A percentile compares a stretch with the other conserved stretches of the same genome.
Evolutionary conservation across 2,329 filamentous ascomycete species (phyloP).

Genomic region (Trichoderma sp.): DNA sequence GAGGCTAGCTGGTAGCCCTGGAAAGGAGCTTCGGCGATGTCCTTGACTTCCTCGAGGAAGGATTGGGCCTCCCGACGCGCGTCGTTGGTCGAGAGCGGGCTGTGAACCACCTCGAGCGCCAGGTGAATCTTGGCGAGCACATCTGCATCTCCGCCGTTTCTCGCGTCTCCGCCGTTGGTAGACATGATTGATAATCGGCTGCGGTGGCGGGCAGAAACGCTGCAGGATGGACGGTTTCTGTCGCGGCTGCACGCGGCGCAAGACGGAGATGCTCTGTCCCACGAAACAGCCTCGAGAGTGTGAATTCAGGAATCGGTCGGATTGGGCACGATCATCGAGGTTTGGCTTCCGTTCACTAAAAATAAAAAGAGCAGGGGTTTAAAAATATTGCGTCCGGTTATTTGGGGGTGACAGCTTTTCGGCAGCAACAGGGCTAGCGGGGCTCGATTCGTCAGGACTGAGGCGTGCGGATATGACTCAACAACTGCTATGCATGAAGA

Average conservation of each 20-base stretch:
- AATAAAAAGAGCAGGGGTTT: conserved; percentile 22
- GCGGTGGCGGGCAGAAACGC: conserved; percentile 6
- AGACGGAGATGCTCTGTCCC: conserved; percentile 24
- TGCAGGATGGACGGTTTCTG: conserved; percentile 20
- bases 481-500: neutral
- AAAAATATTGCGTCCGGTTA: conserved; percentile 14
- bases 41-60: conserved; percentile 86
- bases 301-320: conserved; percentile 8
- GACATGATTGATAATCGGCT: conserved; percentile 38
- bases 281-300: conserved; percentile 20
- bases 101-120: conserved; percentile 87
- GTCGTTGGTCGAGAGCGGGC: conserved; percentile 77
- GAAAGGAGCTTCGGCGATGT: conserved; percentile 75
- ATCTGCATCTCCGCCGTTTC: conserved; percentile 46
- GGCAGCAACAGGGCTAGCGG: conserved; percentile 20
- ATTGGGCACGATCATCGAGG: conserved; percentile 23
- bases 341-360: conserved; percentile 24
- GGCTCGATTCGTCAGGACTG: conserved; percentile 6
- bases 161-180: conserved; percentile 43
- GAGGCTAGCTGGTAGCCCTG: conserved; percentile 84
- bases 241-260: conserved; percentile 28
- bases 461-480: conserved; percentile 13
- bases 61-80: conserved; percentile 79
- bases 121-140: conserved; percentile 73
- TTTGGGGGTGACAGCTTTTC: conserved; percentile 17